Conservation (phyloP, 192 early-diverging fungal species). For the Podila horticola region DNA sequence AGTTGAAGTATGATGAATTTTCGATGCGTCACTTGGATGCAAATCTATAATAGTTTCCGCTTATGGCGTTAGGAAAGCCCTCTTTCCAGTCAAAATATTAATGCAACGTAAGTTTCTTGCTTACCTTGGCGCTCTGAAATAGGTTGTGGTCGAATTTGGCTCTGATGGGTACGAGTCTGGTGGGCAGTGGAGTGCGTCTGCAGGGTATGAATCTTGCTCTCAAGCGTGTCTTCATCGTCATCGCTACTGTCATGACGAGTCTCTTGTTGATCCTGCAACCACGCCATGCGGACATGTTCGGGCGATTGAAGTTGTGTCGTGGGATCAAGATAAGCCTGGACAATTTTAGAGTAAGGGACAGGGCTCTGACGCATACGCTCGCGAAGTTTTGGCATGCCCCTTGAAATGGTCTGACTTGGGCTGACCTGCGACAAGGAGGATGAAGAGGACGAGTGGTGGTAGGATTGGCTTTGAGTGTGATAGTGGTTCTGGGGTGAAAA, state of each 20-base stretch:
- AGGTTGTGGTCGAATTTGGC: not conserved
- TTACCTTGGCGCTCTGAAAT: too few species aligned
- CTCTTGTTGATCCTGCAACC: conserved; percentile 42
- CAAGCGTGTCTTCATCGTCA: conserved; percentile 16
- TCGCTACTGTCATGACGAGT: conserved; percentile 37
- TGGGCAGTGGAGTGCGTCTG: not conserved
- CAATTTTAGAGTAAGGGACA: conserved; percentile 33
- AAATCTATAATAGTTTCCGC: too few species aligned
- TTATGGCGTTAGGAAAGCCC: too few species aligned
- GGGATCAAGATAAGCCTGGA: conserved; percentile 41
- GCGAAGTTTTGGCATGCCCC: conserved; percentile 29
- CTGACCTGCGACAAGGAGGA: conserved; percentile 13
- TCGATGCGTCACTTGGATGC: too few species aligned
- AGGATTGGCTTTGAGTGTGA: conserved; percentile 2
- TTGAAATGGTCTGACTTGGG: conserved; percentile 4
- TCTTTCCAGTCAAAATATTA: too few species aligned
- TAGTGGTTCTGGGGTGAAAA: not conserved
- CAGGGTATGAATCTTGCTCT: not conserved
- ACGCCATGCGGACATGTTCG: conserved; percentile 34
- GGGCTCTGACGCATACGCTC: conserved; percentile 48
- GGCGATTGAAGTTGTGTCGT: conserved; percentile 15
- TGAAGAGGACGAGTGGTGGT: conserved; percentile 22
- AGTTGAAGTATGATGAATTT: too few species aligned
- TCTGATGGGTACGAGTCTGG: not conserved
- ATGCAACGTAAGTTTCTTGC: too few species aligned